Percentiles rank a stretch among this genome's conserved stretches.
phyloP scores from a whole-genome alignment of 2,329 filamentous ascomycete species.

The Xylaria sp. region DNA sequence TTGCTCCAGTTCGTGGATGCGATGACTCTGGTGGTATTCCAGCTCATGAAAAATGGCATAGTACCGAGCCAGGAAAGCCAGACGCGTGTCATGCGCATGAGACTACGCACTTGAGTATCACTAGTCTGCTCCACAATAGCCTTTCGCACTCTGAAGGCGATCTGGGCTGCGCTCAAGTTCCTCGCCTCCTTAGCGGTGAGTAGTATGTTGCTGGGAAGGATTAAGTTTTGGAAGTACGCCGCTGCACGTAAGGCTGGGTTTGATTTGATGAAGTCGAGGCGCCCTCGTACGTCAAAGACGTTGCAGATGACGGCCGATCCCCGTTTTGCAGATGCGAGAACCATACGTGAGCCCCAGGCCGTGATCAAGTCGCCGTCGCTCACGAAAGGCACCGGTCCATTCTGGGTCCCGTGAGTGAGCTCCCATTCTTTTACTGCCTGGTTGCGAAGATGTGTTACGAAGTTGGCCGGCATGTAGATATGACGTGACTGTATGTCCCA shows the following conservation, averaged over 20 bases:
- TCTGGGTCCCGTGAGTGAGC: neutral
- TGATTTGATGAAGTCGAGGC: neutral
- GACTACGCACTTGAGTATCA: slow-evolving; percentile 12
- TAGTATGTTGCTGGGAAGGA: slow-evolving; percentile 12
- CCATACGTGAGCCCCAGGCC: slow-evolving; percentile 26
- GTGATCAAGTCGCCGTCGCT: slow-evolving; percentile 32
- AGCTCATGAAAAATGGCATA: slow-evolving; percentile 19
- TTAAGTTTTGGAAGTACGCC: slow-evolving; percentile 26
- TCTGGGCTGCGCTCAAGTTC: neutral
- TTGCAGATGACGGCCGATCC: slow-evolving; percentile 15
- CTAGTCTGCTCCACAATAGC: slow-evolving; percentile 21
- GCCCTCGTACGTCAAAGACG: slow-evolving; percentile 11
- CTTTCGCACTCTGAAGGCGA: slow-evolving; percentile 15
- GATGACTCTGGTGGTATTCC: slow-evolving; percentile 12
- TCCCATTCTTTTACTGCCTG: neutral
- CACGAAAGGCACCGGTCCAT: slow-evolving; percentile 8
- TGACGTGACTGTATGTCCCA: slow-evolving; percentile 13
- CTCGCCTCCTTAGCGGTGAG: slow-evolving; percentile 1
- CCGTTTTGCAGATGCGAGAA: slow-evolving; percentile 13
- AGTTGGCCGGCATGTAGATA: slow-evolving; percentile 25
- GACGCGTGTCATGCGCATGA: slow-evolving; percentile 6
- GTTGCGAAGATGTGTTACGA: slow-evolving; percentile 12
- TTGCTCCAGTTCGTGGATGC: neutral
- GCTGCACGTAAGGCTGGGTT: neutral
- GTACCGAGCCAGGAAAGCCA: slow-evolving; percentile 4